Evolutionary conservation across 2,329 filamentous ascomycete species (phyloP), one percentile per base, ranked within the genome.

Genomic region (Domatiomyces globalis): DNA sequence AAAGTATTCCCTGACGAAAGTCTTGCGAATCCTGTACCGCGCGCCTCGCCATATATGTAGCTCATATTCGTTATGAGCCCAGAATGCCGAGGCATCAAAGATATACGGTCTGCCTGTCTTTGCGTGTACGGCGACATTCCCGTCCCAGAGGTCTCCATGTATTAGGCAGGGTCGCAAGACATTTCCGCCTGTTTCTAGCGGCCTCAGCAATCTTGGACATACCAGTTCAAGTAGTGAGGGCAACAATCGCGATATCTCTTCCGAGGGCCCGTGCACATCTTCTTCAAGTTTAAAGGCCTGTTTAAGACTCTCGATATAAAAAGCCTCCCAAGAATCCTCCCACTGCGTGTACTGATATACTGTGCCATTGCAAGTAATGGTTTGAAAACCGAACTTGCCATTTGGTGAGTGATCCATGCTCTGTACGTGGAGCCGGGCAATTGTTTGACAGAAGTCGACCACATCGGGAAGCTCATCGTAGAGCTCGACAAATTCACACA

Each of bases 81-180:
- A 72, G 48, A 64, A 67, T 0, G 58, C 60, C 2, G 61, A 64
- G 1, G 64, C 61, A 51, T 72, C 68, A 48, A 68, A 71, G 5
- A 71, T 58, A 12, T 63, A 44, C 2, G 64, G 52, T 1, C 63
- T 46, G 1, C 58, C 61, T 0, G 61, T 69, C 4, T 61, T 51
- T 1, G 52, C 48, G 42, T 65, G 60, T 8, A 63, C 63, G 0
- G 63, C 66, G 2, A 62, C 54, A 51, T 72, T 73, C 1, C 58
- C 63, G 39, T 71, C 63, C 69, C 67, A 71, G 2, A 71, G 55
- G 54, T 71, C 67, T 0, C 67, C 68, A 51, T 70, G 68, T 12
- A 69, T 64, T 42, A 70, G 56, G 17, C 55, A 54, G 22, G 62
- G 62, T 46, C 61, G 63, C 29, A 64, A 48, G 4, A 42, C 47